Evolutionary conservation across 495 filamentous ascomycete genomes (phyloP), one percentile per base, ranked within the genome.

Genomic region (Trichocladium uniseriatum): DNA sequence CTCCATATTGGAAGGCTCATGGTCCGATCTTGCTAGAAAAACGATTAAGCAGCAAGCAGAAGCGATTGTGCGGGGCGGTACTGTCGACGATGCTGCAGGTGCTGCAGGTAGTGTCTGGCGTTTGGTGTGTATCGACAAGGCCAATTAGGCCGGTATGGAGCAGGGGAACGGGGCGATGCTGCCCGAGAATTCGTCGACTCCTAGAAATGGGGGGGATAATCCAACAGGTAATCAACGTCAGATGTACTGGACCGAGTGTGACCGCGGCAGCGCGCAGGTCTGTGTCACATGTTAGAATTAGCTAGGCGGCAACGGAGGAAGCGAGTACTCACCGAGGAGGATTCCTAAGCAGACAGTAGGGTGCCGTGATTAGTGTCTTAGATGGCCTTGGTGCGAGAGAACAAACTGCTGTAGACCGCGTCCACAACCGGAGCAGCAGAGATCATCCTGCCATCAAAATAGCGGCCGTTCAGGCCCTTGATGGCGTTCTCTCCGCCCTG

Each of bases 351-450:
- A 63, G 57, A 53, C 48, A 47, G 61, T 47, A 59, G 50, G 62
- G 60, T 53, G 62, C 58, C 61, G 66, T 52, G 44, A 77, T 79
- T 79, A 79, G 76, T 63, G 67, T 68, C 63, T 75, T 67, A 79
- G 56, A 78, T 75, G 65, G 75, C 84, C 68, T 85, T 87, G 52
- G 84, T 88, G 64, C 88, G 82, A 65, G 86, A 83, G 77, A 95
- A 97, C 65, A 95, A 76, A 76, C 86, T 91, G 79, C 87, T 90
- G 80, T 99, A 99, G 67, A 99, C 88, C 54, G 88, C 89, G 66
- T 97, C 92, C 62, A 95, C 89, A 72, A 99, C 89, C 62, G 89
- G 92, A 57, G 89, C 84, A 56, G 91, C 94, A 60, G 80, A 87
- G 67, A 97, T 94, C 70, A 86, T 85, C 49, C 77, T 77, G 48